A percentile compares a stretch with the other conserved stretches of the same genome.
Conservation (phyloP, 2,329 filamentous ascomycete species). For the Capronia americana region DNA sequence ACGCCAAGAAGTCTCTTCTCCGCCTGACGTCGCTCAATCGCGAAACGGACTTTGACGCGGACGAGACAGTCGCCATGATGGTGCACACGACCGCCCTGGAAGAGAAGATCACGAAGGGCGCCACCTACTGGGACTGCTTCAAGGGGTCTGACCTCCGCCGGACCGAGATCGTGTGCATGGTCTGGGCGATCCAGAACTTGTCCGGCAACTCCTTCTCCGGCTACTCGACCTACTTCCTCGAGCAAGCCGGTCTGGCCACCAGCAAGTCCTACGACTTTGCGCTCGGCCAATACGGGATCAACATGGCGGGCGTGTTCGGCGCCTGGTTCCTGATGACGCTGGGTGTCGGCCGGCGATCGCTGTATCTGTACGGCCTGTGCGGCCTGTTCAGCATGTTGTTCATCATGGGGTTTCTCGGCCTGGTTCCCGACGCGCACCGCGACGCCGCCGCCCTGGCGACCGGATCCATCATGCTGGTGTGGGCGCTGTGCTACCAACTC, state of each 20-base stretch:
- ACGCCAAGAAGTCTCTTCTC: conserved; percentile 53
- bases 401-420: conserved; percentile 81
- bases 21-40: conserved; percentile 54
- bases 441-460: conserved; percentile 73
- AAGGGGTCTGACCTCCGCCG: conserved; percentile 76
- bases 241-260: conserved; percentile 48
- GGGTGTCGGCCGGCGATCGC: conserved; percentile 74
- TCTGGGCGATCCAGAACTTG: conserved; percentile 70
- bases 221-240: conserved; percentile 61
- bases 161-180: conserved; percentile 74
- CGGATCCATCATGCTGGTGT: conserved; percentile 82
- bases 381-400: conserved; percentile 78
- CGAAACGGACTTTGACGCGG: conserved; percentile 76
- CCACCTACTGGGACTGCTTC: conserved; percentile 83
- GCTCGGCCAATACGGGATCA: conserved; percentile 51
- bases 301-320: conserved; percentile 73
- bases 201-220: conserved; percentile 69
- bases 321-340: conserved; percentile 80
- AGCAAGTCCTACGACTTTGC: conserved; percentile 50
- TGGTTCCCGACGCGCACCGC: conserved; percentile 68
- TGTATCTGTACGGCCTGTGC: conserved; percentile 78
- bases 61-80: conserved; percentile 92
- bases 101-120: conserved; percentile 72
- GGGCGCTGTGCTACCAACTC: conserved; percentile 83
- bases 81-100: conserved; percentile 84